phyloP scores from a whole-genome alignment of 345 rosid genomes.

The Citrus unshiu region DNA sequence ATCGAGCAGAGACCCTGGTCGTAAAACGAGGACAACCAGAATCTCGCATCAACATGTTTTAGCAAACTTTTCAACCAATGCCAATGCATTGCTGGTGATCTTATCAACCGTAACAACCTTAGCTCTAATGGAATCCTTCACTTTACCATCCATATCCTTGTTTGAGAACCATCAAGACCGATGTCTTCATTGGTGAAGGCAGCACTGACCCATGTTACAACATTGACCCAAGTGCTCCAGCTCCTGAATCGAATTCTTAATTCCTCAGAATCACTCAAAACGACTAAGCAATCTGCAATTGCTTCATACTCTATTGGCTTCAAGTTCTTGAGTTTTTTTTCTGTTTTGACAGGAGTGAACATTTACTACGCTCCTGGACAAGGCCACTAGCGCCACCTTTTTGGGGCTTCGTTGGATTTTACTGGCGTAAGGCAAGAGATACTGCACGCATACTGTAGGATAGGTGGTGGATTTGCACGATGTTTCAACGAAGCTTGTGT shows the following conservation, averaged over 20 bases:
- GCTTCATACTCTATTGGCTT: constrained; percentile 55
- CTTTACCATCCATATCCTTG: constrained; percentile 50
- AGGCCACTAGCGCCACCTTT: constrained; percentile 63
- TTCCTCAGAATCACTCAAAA: background rate
- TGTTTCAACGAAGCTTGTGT: constrained; percentile 45
- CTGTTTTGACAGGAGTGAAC: constrained; percentile 48
- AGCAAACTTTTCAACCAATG: constrained; percentile 61
- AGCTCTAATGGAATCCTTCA: constrained; percentile 50
- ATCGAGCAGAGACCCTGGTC: too few relatives aligned
- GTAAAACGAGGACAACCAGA: too few relatives aligned
- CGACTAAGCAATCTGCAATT: constrained; percentile 29
- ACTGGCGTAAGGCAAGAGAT: constrained; percentile 53
- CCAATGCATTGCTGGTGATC: constrained; percentile 76
- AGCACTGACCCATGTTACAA: constrained; percentile 93
- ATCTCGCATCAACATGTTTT: constrained; percentile 7
- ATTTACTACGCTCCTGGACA: constrained; percentile 51
- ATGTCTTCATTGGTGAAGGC: constrained; percentile 88
- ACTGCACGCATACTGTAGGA: constrained; percentile 59
- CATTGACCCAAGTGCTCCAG: constrained; percentile 36
- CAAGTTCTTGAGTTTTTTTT: constrained; percentile 48
- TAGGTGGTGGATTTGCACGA: constrained; percentile 65
- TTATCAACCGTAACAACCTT: constrained; percentile 56
- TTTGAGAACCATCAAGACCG: constrained; percentile 77
- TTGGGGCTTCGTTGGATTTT: constrained; percentile 51
- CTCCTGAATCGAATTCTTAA: background rate